phyloP scores from a whole-genome alignment of 176 grass and related monocot species.

The Oryza brachyantha region DNA sequence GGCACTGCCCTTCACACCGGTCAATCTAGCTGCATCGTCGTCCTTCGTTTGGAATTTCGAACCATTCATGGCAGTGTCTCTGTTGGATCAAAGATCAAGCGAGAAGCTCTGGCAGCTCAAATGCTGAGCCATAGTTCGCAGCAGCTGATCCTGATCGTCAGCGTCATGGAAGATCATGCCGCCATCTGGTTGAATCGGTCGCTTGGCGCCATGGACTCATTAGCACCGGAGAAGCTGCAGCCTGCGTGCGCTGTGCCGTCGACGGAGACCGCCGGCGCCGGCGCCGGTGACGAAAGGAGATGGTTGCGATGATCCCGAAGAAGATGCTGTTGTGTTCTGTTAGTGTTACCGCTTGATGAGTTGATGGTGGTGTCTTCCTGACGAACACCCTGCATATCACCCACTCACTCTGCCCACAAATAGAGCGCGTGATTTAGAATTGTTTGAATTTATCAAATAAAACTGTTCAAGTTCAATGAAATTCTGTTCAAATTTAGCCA shows the following conservation, averaged over 20 bases:
- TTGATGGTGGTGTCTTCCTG: background rate
- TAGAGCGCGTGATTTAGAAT: background rate
- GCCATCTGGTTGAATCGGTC: background rate
- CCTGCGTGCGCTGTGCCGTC: background rate
- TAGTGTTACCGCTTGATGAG: too few species aligned
- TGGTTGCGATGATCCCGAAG: background rate
- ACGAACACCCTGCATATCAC: background rate
- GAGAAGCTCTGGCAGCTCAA: background rate
- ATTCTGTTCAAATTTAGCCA: background rate
- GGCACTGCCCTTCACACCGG: too few species aligned
- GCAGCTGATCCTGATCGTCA: background rate
- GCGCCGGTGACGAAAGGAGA: background rate
- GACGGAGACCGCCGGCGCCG: background rate
- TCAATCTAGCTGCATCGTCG: background rate
- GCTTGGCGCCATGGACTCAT: background rate
- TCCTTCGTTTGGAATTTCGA: background rate
- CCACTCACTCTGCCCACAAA: background rate
- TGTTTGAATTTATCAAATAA: background rate
- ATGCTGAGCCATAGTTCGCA: background rate
- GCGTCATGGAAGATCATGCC: background rate
- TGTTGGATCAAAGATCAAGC: background rate
- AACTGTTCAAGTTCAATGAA: background rate
- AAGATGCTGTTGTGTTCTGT: background rate
- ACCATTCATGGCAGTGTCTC: background rate
- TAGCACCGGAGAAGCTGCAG: background rate